phyloP scores from a whole-genome alignment of 2,329 filamentous ascomycete genomes.

The Sporothrix pseudoabietina region DNA sequence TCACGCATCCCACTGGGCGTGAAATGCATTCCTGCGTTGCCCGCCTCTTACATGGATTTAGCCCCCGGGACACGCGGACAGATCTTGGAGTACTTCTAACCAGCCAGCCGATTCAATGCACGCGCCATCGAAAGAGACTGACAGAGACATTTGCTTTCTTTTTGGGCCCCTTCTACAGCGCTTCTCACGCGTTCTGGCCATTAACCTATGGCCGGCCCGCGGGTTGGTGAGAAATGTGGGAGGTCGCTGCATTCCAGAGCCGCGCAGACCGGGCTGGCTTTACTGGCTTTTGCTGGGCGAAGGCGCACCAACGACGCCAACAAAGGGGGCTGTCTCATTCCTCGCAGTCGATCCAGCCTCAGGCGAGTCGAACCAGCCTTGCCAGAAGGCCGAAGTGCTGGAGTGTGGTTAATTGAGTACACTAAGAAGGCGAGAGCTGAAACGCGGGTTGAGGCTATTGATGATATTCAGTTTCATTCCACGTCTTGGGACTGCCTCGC shows the following conservation, averaged over 20 bases:
- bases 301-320: not conserved
- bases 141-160: not conserved
- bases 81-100: not conserved
- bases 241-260: slow-evolving; percentile 21
- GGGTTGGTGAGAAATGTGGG: slow-evolving; percentile 12
- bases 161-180: not conserved
- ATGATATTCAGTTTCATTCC: slow-evolving; percentile 17
- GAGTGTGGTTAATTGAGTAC: not conserved
- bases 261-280: not conserved
- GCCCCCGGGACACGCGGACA: not conserved
- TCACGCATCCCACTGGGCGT: not conserved
- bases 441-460: slow-evolving; percentile 16
- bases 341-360: not conserved
- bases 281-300: not conserved
- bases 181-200: not conserved
- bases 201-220: not conserved
- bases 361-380: not conserved
- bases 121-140: not conserved
- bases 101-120: slow-evolving; percentile 20
- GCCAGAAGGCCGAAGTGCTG: not conserved
- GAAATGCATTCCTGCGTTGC: slow-evolving; percentile 12
- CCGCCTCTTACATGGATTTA: not conserved
- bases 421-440: slow-evolving; percentile 6
- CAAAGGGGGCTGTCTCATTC: slow-evolving; percentile 14
- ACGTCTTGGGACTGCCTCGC: slow-evolving; percentile 10